These are phyloP conservation scores for Quercus berberidifolia DNA, from an alignment of 306 rosid species.

Conservation along the genomic window DNA sequence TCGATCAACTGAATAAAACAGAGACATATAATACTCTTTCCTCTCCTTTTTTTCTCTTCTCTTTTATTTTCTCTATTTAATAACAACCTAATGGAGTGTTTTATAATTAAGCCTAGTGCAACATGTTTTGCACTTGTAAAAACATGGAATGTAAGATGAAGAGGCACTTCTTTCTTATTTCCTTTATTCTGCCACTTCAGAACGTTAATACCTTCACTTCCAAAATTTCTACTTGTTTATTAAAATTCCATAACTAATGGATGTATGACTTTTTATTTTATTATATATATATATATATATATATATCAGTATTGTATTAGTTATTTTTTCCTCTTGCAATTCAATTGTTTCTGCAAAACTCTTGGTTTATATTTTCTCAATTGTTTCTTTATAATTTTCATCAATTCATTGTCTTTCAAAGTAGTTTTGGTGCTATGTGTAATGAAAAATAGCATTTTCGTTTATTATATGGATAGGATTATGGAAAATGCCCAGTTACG, in stretches of 20 bases:
- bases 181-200: background rate
- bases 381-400: background rate
- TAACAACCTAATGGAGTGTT: background rate
- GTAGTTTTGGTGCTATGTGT: conserved; percentile 11
- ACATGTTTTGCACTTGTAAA: background rate
- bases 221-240: background rate
- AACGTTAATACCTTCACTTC: background rate
- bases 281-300: no score
- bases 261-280: background rate
- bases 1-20: background rate
- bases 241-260: background rate
- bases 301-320: background rate
- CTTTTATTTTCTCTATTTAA: background rate
- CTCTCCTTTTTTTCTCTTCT: background rate
- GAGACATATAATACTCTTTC: background rate
- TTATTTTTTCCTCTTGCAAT: background rate
- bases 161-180: background rate
- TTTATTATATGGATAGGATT: conserved; percentile 54
- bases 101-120: background rate
- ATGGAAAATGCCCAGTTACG: conserved; percentile 92
- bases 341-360: background rate
- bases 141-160: background rate
- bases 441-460: background rate
- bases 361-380: background rate
- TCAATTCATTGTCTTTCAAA: background rate